Conservation (phyloP, 2,329 filamentous ascomycete genomes). For the Stemphylium lycopersici region DNA sequence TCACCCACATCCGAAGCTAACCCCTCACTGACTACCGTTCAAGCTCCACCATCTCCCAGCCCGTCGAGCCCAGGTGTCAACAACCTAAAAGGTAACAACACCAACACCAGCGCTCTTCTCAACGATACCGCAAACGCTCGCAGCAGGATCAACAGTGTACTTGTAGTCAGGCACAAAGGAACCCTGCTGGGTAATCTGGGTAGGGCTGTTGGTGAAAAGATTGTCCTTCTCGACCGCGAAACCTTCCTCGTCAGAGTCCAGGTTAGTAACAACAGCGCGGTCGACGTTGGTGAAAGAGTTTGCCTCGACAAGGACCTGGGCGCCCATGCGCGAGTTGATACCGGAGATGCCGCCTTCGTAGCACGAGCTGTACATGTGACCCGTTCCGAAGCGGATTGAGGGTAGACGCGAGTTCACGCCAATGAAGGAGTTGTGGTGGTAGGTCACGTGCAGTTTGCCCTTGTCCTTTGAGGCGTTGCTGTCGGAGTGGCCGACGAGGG, state of each 20-base stretch:
- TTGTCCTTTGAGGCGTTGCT: slow-evolving; percentile 54
- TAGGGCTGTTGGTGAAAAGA: slow-evolving; percentile 48
- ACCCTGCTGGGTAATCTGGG: slow-evolving; percentile 57
- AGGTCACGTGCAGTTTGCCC: slow-evolving; percentile 68
- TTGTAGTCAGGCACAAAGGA: slow-evolving; percentile 60
- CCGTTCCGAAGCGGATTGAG: slow-evolving; percentile 69
- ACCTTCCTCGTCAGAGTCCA: slow-evolving; percentile 62
- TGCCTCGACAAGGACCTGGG: slow-evolving; percentile 53
- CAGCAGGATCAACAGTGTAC: slow-evolving; percentile 51
- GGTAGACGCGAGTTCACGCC: slow-evolving; percentile 69
- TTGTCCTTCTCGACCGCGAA: slow-evolving; percentile 56
- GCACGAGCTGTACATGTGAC: slow-evolving; percentile 64
- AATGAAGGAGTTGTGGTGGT: slow-evolving; percentile 69
- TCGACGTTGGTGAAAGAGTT: slow-evolving; percentile 63
- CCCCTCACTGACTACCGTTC: not conserved
- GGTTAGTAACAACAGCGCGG: slow-evolving; percentile 62
- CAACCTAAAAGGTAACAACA: slow-evolving; percentile 37
- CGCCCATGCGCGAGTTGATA: slow-evolving; percentile 53
- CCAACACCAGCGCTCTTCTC: slow-evolving; percentile 39
- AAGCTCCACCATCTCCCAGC: too few species aligned
- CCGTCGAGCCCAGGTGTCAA: not conserved
- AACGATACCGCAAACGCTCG: slow-evolving; percentile 34
- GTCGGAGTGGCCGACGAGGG: slow-evolving; percentile 57
- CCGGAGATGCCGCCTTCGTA: slow-evolving; percentile 47
- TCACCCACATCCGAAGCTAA: slow-evolving; percentile 1